Evolutionary conservation across 345 rosid genomes (phyloP).

Genomic region (Xanthoceras sorbifolium): DNA sequence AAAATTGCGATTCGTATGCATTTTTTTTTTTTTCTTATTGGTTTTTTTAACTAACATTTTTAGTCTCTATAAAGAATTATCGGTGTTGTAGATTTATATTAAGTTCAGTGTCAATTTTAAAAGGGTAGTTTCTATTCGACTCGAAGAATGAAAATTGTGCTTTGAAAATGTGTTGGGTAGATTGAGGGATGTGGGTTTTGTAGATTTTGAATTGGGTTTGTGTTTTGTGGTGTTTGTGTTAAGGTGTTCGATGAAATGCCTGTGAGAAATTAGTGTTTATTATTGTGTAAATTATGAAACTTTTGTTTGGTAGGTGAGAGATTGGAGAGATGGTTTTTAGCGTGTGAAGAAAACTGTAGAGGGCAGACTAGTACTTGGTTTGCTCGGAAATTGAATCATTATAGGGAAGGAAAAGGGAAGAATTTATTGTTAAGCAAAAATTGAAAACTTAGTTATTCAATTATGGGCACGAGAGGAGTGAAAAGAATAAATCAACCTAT

Average conservation of each 20-base stretch:
- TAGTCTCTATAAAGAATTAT: neutral
- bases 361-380: neutral
- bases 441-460: neutral
- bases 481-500: neutral
- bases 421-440: neutral
- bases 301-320: neutral
- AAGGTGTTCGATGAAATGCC: slow-evolving; percentile 23
- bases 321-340: no score
- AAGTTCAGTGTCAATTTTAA: neutral
- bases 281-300: neutral
- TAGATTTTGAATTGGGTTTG: neutral
- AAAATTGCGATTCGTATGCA: neutral
- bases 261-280: neutral
- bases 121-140: neutral
- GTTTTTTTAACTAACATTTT: neutral
- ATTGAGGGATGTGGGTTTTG: neutral
- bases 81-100: neutral
- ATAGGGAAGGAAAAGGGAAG: neutral
- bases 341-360: neutral
- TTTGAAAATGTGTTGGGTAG: neutral
- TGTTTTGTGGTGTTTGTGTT: neutral
- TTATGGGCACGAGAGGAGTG: neutral
- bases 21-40: neutral
- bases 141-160: neutral
- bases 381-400: neutral